phyloP scores from a whole-genome alignment of 2,329 filamentous ascomycete genomes.

The Ascochyta fabae region DNA sequence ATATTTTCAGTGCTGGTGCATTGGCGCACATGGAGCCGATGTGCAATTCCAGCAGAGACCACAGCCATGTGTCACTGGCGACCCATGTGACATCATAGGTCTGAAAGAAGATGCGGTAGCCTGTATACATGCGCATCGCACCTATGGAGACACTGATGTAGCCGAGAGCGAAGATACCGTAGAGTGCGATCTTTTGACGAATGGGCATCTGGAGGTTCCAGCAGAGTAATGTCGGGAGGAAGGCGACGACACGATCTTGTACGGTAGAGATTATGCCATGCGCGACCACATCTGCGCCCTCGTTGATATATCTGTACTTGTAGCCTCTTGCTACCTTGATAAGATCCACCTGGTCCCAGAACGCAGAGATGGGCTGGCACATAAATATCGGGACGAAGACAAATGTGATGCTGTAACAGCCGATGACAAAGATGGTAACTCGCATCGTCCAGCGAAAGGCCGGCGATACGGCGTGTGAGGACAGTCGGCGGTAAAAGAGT shows the following conservation, averaged over 20 bases:
- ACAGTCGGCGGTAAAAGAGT: constrained; percentile 33
- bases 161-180: constrained; percentile 29
- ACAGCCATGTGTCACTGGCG: constrained; percentile 20
- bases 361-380: constrained; percentile 32
- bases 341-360: constrained; percentile 30
- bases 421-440: constrained; percentile 24
- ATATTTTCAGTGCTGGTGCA: constrained; percentile 31
- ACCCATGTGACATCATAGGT: constrained; percentile 37
- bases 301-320: constrained; percentile 31
- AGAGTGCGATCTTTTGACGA: constrained; percentile 32
- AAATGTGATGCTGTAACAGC: constrained; percentile 25
- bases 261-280: constrained; percentile 25
- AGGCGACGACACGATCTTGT: constrained; percentile 29
- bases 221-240: constrained; percentile 31
- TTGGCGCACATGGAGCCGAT: constrained; percentile 36
- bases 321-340: constrained; percentile 19
- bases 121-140: constrained; percentile 21
- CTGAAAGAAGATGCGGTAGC: constrained; percentile 29
- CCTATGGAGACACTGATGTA: constrained; percentile 26
- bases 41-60: constrained; percentile 29
- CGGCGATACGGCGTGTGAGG: constrained; percentile 21
- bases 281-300: constrained; percentile 28
- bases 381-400: constrained; percentile 26
- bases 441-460: constrained; percentile 24
- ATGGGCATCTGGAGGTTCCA: constrained; percentile 32